phyloP scores from a whole-genome alignment of 1,139 yeast species.

The Geotrichum candidum region DNA sequence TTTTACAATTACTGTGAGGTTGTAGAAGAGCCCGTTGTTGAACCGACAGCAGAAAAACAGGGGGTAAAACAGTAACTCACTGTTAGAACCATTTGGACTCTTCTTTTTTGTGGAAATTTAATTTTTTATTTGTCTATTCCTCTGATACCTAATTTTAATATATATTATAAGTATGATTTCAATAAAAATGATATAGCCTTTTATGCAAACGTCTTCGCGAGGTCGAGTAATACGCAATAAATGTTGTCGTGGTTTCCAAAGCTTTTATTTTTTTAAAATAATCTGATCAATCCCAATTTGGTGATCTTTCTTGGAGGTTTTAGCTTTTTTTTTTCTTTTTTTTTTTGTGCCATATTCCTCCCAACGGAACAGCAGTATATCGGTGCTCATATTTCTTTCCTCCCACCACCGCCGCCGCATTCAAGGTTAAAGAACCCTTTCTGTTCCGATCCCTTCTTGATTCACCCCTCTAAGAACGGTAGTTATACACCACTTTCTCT shows the following conservation, averaged over 20 bases:
- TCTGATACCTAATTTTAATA: not conserved
- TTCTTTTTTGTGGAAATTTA: not conserved
- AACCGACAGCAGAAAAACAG: not conserved
- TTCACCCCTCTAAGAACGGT: not conserved
- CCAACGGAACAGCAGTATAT: no score
- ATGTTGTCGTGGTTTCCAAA: no score
- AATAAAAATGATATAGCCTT: no score
- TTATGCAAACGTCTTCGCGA: no score
- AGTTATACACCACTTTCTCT: not conserved
- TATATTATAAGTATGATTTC: no score
- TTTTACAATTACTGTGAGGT: not conserved
- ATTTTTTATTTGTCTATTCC: not conserved
- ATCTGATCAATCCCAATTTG: not conserved
- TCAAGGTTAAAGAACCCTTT: not conserved
- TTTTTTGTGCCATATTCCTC: no score
- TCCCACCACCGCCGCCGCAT: not conserved
- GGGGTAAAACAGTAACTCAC: not conserved
- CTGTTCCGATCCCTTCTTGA: no score
- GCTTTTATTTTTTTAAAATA: not conserved
- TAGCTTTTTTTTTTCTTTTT: no score
- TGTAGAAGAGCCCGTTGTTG: not conserved
- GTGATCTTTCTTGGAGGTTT: no score
- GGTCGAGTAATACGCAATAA: no score
- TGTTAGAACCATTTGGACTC: not conserved
- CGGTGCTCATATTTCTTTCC: not conserved